These are phyloP conservation scores for Xerocomus amazonicus DNA, from an alignment of 1,284 basidiomycete genomes.

Conservation along the genomic window DNA sequence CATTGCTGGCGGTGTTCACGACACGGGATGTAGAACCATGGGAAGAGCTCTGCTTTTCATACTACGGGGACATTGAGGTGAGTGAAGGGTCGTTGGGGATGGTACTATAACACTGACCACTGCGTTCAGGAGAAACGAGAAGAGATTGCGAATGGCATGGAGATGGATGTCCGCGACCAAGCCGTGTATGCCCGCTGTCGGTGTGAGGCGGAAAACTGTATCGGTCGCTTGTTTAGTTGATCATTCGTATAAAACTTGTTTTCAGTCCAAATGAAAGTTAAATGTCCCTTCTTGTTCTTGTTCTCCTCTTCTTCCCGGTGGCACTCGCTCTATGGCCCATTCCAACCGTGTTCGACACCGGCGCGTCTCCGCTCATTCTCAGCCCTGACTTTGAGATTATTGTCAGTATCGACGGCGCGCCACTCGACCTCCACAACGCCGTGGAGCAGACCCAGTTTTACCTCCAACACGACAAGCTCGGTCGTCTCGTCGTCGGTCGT, in stretches of 20 bases:
- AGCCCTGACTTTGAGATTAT: slow-evolving; percentile 47
- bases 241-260: background rate
- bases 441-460: slow-evolving; percentile 39
- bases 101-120: background rate
- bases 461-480: slow-evolving; percentile 47
- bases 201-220: slow-evolving; percentile 51
- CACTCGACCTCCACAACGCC: slow-evolving; percentile 42
- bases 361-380: slow-evolving; percentile 49
- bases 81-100: slow-evolving; percentile 2
- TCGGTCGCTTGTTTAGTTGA: slow-evolving; percentile 32
- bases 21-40: slow-evolving; percentile 55
- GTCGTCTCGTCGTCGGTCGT: slow-evolving; percentile 51
- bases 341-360: slow-evolving; percentile 49
- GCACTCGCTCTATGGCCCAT: slow-evolving; percentile 51
- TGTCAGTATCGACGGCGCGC: slow-evolving; percentile 36
- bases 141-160: slow-evolving; percentile 10
- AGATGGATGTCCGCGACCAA: slow-evolving; percentile 20
- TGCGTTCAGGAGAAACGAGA: slow-evolving; percentile 20
- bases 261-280: background rate
- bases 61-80: slow-evolving; percentile 55
- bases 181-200: slow-evolving; percentile 50
- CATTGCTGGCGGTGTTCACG: slow-evolving; percentile 71
- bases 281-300: background rate
- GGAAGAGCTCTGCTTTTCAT: slow-evolving; percentile 83
- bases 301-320: slow-evolving; percentile 9